Base-by-base conservation (phyloP, 1,284 basidiomycete genomes). In the Leccinum variabile region DNA sequence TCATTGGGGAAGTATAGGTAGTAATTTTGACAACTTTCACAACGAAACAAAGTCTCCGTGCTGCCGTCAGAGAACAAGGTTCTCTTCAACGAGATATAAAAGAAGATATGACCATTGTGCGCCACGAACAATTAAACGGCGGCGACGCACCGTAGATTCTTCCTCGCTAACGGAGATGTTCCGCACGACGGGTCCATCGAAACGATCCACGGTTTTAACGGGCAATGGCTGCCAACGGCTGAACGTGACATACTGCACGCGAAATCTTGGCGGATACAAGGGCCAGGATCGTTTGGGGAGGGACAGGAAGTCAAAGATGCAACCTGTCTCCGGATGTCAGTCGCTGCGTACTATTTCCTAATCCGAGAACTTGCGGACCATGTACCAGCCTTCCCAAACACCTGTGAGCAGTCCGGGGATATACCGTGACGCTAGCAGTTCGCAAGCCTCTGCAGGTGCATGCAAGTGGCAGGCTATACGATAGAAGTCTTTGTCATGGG, bases 341-440 rank as follows among this genome's bases (percentile, higher is more conserved):
- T 60, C 60, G 53, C 56, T 54, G 54, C 16, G 58, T 35, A 55
- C 54, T 49, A 59, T 56, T 57, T 57, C 58, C 59, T 53, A 66
- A 72, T 66, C 57, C 57, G 28, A 68, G 49, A 65, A 66, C 56
- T 64, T 56, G 67, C 72, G 64, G 66, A 85, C 85, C 81, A 83
- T 82, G 69, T 80, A 82, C 56, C 75, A 77, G 2, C 85, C 85
- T 71, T 86, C 81, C 85, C 86, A 87, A 62, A 82, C 68, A 3
- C 84, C 85, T 49, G 80, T 75, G 60, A 87, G 74, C 41, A 77
- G 68, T 30, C 81, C 78, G 59, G 78, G 79, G 68, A 76, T 69
- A 65, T 80, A 22, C 22, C 22, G 22, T 22, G 22, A 81, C 33
- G 68, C 67, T 39, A 54, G 54, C 28, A 60, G 65, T 74, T 74